Evolutionary conservation across 148 eudicot species (phyloP).

Genomic region (Rhododendron molle): DNA sequence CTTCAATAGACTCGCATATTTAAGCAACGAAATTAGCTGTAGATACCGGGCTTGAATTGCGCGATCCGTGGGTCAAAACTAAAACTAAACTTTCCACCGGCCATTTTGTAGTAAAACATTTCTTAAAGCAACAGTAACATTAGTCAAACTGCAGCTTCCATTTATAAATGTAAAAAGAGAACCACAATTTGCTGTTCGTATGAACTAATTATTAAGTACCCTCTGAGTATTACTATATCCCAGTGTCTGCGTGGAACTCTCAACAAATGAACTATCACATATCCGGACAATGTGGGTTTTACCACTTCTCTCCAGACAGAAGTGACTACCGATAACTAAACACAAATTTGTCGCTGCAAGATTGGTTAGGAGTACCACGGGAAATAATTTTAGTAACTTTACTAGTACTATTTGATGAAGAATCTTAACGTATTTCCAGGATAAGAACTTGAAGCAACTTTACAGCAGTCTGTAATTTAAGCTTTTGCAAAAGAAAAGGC

Average conservation of each 20-base stretch:
- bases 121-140: background rate
- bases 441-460: background rate
- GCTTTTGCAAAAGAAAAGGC: background rate
- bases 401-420: too few species aligned
- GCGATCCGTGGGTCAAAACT: slow-evolving; percentile 20
- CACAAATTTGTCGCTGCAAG: too few species aligned
- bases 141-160: background rate
- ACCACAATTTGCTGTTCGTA: background rate
- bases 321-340: background rate
- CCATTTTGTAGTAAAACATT: background rate
- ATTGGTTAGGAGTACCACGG: background rate
- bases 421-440: background rate
- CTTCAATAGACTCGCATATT: background rate
- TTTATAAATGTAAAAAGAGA: background rate
- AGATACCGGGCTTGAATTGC: slow-evolving; percentile 10
- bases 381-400: too few species aligned
- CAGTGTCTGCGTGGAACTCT: background rate
- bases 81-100: background rate
- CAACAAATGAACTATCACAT: background rate
- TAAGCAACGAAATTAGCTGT: slow-evolving; percentile 12
- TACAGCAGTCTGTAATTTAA: background rate
- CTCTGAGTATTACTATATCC: background rate
- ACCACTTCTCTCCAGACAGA: background rate
- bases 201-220: background rate
- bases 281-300: background rate